These are phyloP conservation scores for Funneliformis caledonium DNA, from an alignment of 371 early-diverging fungal genomes.

Conservation along the genomic window DNA sequence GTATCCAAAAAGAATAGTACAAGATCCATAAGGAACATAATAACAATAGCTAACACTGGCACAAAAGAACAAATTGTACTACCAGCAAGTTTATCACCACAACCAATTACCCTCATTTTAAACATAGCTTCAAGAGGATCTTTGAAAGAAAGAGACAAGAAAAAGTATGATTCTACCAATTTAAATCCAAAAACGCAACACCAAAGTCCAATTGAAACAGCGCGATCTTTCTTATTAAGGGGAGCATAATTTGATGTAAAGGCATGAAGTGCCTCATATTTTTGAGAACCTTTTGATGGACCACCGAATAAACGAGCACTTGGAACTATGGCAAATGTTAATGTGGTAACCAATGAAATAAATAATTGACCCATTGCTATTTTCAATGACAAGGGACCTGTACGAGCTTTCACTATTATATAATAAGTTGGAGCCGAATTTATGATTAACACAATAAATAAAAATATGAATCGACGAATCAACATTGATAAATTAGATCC, in stretches of 20 bases:
- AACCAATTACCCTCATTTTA: conserved; percentile 60
- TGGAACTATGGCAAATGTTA: conserved; percentile 72
- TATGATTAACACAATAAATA: conserved; percentile 65
- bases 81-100: conserved; percentile 58
- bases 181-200: conserved; percentile 77
- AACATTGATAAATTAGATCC: conserved; percentile 66
- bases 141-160: conserved; percentile 81
- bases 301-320: conserved; percentile 68
- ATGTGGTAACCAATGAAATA: conserved; percentile 67
- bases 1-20: conserved; percentile 89
- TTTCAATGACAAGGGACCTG: conserved; percentile 55
- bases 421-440: conserved; percentile 75
- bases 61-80: conserved; percentile 64
- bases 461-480: conserved; percentile 61
- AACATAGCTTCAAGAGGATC: conserved; percentile 79
- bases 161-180: conserved; percentile 83
- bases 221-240: conserved; percentile 72
- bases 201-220: conserved; percentile 82
- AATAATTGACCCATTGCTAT: conserved; percentile 71
- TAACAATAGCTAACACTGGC: conserved; percentile 72
- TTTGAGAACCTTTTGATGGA: conserved; percentile 50
- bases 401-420: conserved; percentile 56
- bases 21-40: conserved; percentile 81
- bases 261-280: conserved; percentile 65
- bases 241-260: conserved; percentile 85